These are phyloP conservation scores for Colletotrichum sp. DNA, from an alignment of 2,329 filamentous ascomycete species.

Conservation along the genomic window DNA sequence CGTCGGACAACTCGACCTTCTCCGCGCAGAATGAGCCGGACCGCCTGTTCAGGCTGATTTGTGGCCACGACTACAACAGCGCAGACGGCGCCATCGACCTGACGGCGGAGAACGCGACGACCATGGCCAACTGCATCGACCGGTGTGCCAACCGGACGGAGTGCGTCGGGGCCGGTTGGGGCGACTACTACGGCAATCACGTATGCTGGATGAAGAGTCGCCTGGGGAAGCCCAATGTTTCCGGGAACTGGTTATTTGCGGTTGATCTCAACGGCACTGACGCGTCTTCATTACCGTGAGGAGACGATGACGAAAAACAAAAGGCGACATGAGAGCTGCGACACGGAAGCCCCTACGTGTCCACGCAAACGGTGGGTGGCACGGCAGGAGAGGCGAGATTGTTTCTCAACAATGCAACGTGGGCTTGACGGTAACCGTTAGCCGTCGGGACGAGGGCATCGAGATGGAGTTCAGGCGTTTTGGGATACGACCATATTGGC, in stretches of 20 bases:
- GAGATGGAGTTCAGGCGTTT: background rate
- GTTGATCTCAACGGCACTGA: constrained; percentile 4
- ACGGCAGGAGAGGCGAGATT: background rate
- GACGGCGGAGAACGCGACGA: constrained; percentile 3
- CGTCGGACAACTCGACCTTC: constrained; percentile 14
- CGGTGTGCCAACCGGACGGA: constrained; percentile 20
- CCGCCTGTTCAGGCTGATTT: constrained; percentile 19
- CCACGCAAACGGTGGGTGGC: background rate
- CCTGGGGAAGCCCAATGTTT: constrained; percentile 11
- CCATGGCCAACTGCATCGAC: constrained; percentile 28
- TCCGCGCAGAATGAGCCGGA: background rate
- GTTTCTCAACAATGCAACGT: background rate
- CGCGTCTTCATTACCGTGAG: background rate
- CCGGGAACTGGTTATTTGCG: constrained; percentile 16
- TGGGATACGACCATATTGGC: background rate
- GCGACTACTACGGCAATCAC: constrained; percentile 18
- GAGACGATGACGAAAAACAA: background rate
- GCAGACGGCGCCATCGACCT: constrained; percentile 20
- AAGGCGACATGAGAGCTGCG: background rate
- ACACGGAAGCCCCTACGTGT: background rate
- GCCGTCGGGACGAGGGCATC: background rate
- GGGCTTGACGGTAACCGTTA: background rate
- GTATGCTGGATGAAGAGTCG: constrained; percentile 27
- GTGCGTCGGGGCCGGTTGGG: constrained; percentile 27
- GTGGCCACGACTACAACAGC: constrained; percentile 25